A percentile compares a stretch with the other conserved stretches of the same genome.
These are phyloP conservation scores for Cornus controversa DNA, from an alignment of 148 eudicot species.

Conservation along the genomic window DNA sequence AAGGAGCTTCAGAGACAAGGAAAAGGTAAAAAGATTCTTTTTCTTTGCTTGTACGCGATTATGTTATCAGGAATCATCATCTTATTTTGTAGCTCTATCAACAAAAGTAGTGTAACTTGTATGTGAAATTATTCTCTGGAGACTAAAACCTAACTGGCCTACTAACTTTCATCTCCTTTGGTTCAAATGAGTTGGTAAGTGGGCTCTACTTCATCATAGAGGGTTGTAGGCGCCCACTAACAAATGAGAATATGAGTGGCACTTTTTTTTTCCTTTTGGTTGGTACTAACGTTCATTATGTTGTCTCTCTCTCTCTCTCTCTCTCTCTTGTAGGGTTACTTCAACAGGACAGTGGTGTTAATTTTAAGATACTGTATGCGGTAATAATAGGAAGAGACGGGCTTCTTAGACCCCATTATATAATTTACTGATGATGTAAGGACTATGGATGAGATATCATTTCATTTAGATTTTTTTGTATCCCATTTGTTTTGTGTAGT, in stretches of 20 bases:
- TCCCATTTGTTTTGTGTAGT: not conserved
- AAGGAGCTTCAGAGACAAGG: constrained; percentile 22
- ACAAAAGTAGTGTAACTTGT: not conserved
- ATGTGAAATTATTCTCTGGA: not conserved
- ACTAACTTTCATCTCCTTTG: not conserved
- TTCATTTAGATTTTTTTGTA: not conserved
- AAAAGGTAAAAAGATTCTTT: constrained; percentile 16
- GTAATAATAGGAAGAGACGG: not conserved
- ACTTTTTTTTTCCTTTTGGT: not conserved
- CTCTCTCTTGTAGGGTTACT: not conserved
- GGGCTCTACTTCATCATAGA: not conserved
- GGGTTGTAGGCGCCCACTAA: no score
- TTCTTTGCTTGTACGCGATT: constrained; percentile 23
- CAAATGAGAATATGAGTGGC: not conserved
- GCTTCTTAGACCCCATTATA: not conserved
- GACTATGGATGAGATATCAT: not conserved
- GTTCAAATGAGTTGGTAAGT: not conserved
- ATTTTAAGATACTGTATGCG: not conserved
- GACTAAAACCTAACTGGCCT: not conserved
- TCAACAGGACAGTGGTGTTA: not conserved
- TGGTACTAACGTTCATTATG: no score
- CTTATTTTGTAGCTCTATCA: not conserved
- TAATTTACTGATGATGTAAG: not conserved
- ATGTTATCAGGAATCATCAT: not conserved
- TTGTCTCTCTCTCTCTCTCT: not conserved